Conservation (phyloP, 352 stramenopile genomes). For the Plasmopara halstedii region DNA sequence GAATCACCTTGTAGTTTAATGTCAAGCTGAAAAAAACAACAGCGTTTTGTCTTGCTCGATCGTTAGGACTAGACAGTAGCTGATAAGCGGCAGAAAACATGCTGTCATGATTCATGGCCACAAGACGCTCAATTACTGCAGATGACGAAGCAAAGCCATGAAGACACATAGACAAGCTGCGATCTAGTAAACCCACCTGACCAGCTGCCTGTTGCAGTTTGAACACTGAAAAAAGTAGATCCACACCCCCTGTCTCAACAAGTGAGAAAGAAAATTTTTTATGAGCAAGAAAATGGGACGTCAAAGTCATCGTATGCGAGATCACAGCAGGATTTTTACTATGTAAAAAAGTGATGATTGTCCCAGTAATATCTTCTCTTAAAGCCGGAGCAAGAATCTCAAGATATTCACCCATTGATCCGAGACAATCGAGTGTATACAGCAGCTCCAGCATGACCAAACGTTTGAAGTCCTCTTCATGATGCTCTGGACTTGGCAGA, state of each 20-base stretch:
- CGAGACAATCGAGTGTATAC: constrained; percentile 78
- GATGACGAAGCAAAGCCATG: constrained; percentile 76
- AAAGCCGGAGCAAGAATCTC: constrained; percentile 75
- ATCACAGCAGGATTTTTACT: constrained; percentile 76
- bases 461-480: constrained; percentile 74
- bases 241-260: constrained; percentile 64
- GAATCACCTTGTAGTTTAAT: constrained; percentile 66
- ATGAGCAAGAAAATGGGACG: constrained; percentile 79
- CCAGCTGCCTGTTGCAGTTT: constrained; percentile 48
- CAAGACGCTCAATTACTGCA: constrained; percentile 68
- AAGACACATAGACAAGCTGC: constrained; percentile 79
- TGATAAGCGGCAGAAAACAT: constrained; percentile 56
- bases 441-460: constrained; percentile 78
- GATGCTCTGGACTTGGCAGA: constrained; percentile 29
- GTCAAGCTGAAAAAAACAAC: constrained; percentile 83
- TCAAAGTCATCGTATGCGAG: constrained; percentile 76
- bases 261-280: constrained; percentile 80
- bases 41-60: constrained; percentile 70
- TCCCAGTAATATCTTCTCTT: constrained; percentile 79
- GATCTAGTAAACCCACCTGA: constrained; percentile 56
- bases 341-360: constrained; percentile 77
- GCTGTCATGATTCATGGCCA: constrained; percentile 44
- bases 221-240: constrained; percentile 57
- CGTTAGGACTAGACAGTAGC: constrained; percentile 67
- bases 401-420: constrained; percentile 78